phyloP scores from a whole-genome alignment of 306 rosid genomes.

The Trichosanthes truncata region DNA sequence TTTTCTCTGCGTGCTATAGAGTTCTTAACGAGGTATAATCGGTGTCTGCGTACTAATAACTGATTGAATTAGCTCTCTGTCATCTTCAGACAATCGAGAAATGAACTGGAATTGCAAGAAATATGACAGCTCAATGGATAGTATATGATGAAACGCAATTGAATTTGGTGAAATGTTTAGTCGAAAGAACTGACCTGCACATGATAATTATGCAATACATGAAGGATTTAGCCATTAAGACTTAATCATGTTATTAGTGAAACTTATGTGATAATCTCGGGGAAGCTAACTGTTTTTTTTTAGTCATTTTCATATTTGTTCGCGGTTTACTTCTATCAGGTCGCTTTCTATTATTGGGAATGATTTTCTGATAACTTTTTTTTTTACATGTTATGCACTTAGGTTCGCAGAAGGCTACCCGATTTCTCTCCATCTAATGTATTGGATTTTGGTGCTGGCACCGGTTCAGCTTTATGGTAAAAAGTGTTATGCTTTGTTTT shows the following conservation, averaged over 20 bases:
- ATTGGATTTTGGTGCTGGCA: constrained; percentile 93
- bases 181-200: not conserved
- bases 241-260: not conserved
- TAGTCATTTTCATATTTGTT: not conserved
- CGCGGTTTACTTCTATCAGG: not conserved
- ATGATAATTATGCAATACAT: not conserved
- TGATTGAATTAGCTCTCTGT: not conserved
- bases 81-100: not conserved
- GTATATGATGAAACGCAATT: not conserved
- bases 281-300: not conserved
- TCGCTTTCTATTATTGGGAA: not conserved
- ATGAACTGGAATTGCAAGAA: not conserved
- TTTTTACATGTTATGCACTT: not conserved
- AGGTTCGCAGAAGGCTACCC: constrained; percentile 79
- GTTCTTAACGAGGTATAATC: constrained; percentile 73
- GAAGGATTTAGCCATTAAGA: not conserved
- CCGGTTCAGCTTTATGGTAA: constrained; percentile 95
- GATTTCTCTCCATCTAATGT: constrained; percentile 69
- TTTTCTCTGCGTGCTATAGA: constrained; percentile 83
- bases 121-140: not conserved
- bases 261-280: not conserved
- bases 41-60: not conserved
- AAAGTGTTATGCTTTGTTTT: not conserved
- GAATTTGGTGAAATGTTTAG: not conserved
- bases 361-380: not conserved